Base-by-base conservation (phyloP, 805 yeast genomes). In the Nakazawaea anatomiae region DNA sequence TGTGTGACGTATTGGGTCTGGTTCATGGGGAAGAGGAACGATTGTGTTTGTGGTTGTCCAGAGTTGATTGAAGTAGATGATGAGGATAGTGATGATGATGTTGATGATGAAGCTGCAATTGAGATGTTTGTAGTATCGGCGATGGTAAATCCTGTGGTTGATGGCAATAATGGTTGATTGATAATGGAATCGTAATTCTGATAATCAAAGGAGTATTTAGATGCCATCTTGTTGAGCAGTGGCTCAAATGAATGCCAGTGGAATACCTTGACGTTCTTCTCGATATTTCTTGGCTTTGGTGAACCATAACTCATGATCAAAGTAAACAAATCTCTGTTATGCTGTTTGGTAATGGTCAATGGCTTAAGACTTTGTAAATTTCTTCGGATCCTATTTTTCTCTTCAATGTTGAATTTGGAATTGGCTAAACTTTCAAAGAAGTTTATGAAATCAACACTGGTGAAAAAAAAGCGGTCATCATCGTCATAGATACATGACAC, bases 211-310 rank as follows among this genome's bases (percentile, higher is more conserved):
- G 73, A 65, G 59, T 84, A 84, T 63, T 84, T 84, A 35, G 81
- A 68, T 35, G 81, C 70, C 11, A 84, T 84, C 58, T 79, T 82
- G 29, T 67, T 63, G 47, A 83, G 59, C 0, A 89, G 89, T 32
- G 66, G 70, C 39, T 69, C 75, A 29, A 84, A 64, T 42, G 73
- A 70, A 25, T 61, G 58, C 89, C 89, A 84, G 29, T 70, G 69
- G 58, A 84, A 79, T 4, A 84, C 87, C 60, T 84, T 84, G 53
- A 84, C 76, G 60, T 83, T 87, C 61, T 84, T 84, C 57, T 82
- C 89, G 43, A 84, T 84, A 55, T 82, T 82, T 41, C 89, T 67
- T 5, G 89, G 89, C 55, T 80, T 71, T 2, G 89, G 89, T 51
- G 72, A 72, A 31, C 76, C 77, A 70, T 77, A 83, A 34, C 72